Conservation (phyloP, 345 rosid species). For the Sisymbrium irio region DNA sequence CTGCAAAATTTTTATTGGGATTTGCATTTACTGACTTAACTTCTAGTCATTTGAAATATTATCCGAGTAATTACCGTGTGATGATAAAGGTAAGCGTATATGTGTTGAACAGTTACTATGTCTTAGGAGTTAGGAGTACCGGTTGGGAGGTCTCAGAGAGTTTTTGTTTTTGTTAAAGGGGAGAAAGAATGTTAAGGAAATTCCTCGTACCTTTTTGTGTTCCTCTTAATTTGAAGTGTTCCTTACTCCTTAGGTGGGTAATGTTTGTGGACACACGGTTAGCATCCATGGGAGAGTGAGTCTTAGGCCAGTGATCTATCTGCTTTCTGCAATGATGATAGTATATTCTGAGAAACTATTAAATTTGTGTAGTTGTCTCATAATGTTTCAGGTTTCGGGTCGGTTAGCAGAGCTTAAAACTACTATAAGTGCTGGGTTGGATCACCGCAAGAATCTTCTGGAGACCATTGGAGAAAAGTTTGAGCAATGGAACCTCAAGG, state of each 20-base stretch:
- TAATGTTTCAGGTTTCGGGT: constrained; percentile 61
- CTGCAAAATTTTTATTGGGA: background rate
- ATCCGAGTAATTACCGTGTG: constrained; percentile 7
- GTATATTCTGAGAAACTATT: background rate
- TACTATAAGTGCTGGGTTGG: constrained; percentile 65
- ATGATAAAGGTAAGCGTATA: background rate
- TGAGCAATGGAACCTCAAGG: constrained; percentile 83
- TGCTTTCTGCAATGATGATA: background rate
- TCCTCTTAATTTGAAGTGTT: background rate
- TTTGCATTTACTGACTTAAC: background rate
- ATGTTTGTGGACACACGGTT: background rate
- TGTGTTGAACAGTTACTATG: background rate
- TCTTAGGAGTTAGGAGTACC: too few relatives aligned
- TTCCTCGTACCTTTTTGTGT: constrained; percentile 10
- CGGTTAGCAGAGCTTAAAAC: constrained; percentile 72
- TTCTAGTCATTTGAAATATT: background rate
- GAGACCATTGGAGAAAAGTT: constrained; percentile 68
- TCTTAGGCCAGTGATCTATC: constrained; percentile 1
- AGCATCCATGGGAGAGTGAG: constrained; percentile 8
- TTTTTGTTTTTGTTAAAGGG: background rate
- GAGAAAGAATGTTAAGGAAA: background rate
- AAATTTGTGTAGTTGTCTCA: constrained; percentile 5
- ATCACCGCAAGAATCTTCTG: constrained; percentile 62
- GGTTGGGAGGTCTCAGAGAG: background rate
- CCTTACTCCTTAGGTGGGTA: constrained; percentile 1